Base-by-base conservation (phyloP, 148 eudicot genomes). In the Beta vulgaris region DNA sequence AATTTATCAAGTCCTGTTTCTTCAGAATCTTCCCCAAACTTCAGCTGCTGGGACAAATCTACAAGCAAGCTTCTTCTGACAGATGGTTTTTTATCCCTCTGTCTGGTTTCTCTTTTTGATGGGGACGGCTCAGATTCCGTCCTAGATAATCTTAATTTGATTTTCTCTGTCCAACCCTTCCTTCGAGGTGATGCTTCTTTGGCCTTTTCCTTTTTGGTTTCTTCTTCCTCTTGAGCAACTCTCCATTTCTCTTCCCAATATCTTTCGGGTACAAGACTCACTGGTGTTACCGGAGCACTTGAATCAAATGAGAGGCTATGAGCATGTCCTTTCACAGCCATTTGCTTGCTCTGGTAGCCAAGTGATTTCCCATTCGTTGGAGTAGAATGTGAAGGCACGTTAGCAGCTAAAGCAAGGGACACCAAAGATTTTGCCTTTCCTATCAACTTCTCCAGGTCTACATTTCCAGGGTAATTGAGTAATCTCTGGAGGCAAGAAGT, bases 231-330 rank as follows among this genome's bases (percentile, higher is more conserved):
- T 73, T 89, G 90, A 67, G 86, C 36, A 86, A 82, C 89, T 80
- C 99, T 87, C 99, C 99, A 95, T 72, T 90, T 90, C 72, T 91
- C 97, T 85, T 95, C 99, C 99, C 99, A 95, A 69, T 95, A 95
- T 73, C 92, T 95, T 78, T 92, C 97, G 35, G 97, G 97, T 37
- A 90, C 85, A 49, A 69, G 64, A 76, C 75, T 82, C 43, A 86
- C 68, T 26, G 90, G 87, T 44, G 83, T 75, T 82, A 71, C 79
- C 2, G 84, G 84, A 71, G 88, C 83, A 82, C 69, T 66, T 59
- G 90, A 82, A 81, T 88, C 97, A 8, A 80, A 69, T 28, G 91
- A 85, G 58, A 81, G 81, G 79, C 88, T 95, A 77, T 87, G 91
- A 57, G 84, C 82, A 83, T 86, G 94, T 70, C 90, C 85, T 73